Evolutionary conservation across 352 stramenopile species (phyloP).

Genomic region (Pilasporangium apinafurcum): DNA sequence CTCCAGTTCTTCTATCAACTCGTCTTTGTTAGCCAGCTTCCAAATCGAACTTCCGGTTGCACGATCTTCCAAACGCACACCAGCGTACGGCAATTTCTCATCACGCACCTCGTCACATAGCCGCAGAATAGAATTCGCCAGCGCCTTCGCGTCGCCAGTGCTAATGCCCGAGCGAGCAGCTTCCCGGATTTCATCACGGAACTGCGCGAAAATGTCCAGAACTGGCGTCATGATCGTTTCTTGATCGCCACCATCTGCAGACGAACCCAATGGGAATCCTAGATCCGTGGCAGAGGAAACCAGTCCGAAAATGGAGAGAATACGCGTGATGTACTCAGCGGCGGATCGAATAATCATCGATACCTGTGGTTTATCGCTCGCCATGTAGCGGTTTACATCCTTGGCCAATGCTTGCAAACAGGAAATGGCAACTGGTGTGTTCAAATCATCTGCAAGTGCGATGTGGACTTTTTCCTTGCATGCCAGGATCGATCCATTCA

Average conservation of each 20-base stretch:
- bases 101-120: constrained; percentile 88
- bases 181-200: constrained; percentile 80
- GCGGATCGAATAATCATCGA: constrained; percentile 78
- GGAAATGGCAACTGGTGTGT: constrained; percentile 81
- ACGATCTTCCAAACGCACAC: constrained; percentile 86
- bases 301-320: constrained; percentile 81
- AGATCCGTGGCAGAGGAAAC: constrained; percentile 69
- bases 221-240: constrained; percentile 82
- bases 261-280: constrained; percentile 61
- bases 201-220: constrained; percentile 87
- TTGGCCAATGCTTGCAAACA: constrained; percentile 75
- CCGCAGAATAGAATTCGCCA: constrained; percentile 66
- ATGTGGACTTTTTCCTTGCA: constrained; percentile 78
- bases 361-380: constrained; percentile 41
- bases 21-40: constrained; percentile 90
- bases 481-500: constrained; percentile 58
- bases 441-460: constrained; percentile 86
- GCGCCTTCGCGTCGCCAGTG: constrained; percentile 32
- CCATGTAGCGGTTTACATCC: constrained; percentile 82
- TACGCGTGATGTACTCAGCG: constrained; percentile 87
- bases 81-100: constrained; percentile 81
- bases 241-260: constrained; percentile 34
- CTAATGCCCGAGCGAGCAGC: constrained; percentile 47
- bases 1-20: constrained; percentile 72
- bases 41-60: constrained; percentile 63